Percentiles rank a stretch among this genome's conserved stretches.
Evolutionary conservation across 352 stramenopile genomes (phyloP).

Genomic region (Pythium myriotylum): DNA sequence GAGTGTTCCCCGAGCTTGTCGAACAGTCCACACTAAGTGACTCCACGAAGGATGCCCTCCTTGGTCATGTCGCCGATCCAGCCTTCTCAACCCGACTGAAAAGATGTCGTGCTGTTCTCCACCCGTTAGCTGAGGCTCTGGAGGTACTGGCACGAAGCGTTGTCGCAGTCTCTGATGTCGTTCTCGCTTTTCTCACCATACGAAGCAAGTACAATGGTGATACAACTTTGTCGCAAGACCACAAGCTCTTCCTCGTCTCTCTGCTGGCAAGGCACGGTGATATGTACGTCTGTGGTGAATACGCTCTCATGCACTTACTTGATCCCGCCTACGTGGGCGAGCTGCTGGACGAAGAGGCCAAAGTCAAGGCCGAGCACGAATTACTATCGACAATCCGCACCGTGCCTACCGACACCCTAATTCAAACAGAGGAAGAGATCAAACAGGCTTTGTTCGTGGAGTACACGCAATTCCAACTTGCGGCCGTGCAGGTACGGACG

Average conservation of each 20-base stretch:
- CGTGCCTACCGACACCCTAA: conserved; percentile 12
- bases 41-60: too few species aligned
- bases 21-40: too few species aligned
- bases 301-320: conserved; percentile 41
- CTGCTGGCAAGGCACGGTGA: conserved; percentile 32
- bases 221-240: conserved; percentile 22
- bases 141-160: background rate
- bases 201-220: conserved; percentile 27
- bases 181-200: conserved; percentile 31
- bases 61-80: too few species aligned
- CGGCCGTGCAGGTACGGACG: conserved; percentile 31
- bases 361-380: conserved; percentile 35
- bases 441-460: conserved; percentile 47
- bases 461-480: conserved; percentile 54
- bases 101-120: background rate
- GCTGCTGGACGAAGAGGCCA: conserved; percentile 35
- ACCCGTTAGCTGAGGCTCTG: background rate
- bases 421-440: background rate
- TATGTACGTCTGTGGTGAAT: conserved; percentile 20
- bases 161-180: conserved; percentile 35
- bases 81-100: too few species aligned
- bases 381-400: conserved; percentile 22
- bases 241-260: conserved; percentile 31
- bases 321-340: conserved; percentile 49
- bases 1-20: too few species aligned